Base-by-base conservation (phyloP, 192 early-diverging fungal species). In the Coemansia sp. region DNA sequence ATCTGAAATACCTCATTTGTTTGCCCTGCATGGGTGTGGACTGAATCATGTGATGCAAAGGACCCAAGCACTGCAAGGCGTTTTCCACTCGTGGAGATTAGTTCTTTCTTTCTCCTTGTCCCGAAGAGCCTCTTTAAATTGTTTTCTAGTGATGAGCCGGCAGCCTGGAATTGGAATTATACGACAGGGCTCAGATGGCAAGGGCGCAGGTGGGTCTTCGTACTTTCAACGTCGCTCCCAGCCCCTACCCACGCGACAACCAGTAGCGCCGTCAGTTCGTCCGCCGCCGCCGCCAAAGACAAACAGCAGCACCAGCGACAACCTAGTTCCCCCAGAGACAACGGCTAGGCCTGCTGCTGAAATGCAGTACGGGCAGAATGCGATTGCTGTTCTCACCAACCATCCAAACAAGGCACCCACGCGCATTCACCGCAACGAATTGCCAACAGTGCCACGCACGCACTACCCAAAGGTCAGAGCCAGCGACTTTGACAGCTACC, bases 401-500 rank as follows among this genome's bases (percentile, higher is more conserved):
- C 72, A 83, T 56, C 81, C 81, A 35, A 83, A 75, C 66, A 75
- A 68, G 47, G 69, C 69, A 7, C 81, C 81, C 10, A 37, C 76
- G 5, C 75, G 76, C 64, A 83, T 83, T 26, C 81, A 78, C 62
- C 75, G 76, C 47, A 83, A 58, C 66, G 83, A 84, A 18, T 60
- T 81, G 33, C 79, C 83, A n/a, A 41, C 74, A 0, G 79, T 84
- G 16, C 72, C 83, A 35, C 70, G 72, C 53, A 84, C 83, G 12
- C 69, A 74, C 60, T 84, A 84, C 59, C 79, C 79, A 10, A 69
- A 72, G 63, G 86, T 95, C 11, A 87, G 86, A 36, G 59, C 69
- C 55, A 69, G 82, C 37, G 95, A 99, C 64, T 99, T 99, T 85
- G 92, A 94, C 56, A 83, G 81, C 3, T 99, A 99, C 64, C 67